Percentiles rank a stretch among this genome's conserved stretches.
Evolutionary conservation across 164 flowering plant genomes (phyloP).

Genomic region (Pachysandra terminalis): DNA sequence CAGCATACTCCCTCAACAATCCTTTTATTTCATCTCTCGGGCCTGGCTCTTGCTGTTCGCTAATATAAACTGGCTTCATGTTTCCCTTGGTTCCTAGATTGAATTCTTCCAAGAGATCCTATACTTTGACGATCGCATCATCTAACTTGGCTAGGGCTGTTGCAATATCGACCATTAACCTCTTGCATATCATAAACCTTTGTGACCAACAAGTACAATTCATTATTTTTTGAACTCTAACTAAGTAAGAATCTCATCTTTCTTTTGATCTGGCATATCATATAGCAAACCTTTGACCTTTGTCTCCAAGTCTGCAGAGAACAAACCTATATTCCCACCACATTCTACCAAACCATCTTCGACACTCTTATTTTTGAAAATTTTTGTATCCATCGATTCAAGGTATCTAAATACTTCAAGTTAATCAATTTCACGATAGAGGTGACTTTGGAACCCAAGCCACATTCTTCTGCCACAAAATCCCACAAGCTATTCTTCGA

Average conservation of each 20-base stretch:
- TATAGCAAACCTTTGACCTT: constrained; percentile 26
- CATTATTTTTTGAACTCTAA: constrained; percentile 10
- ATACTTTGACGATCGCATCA: too few relatives aligned
- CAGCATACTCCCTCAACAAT: too few relatives aligned
- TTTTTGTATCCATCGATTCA: constrained; percentile 42
- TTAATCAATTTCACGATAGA: constrained; percentile 52
- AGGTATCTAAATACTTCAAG: constrained; percentile 41
- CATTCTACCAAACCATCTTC: constrained; percentile 5
- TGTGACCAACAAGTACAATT: background rate
- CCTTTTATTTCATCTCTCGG: too few relatives aligned
- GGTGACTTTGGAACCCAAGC: constrained; percentile 28
- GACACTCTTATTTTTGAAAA: constrained; percentile 12
- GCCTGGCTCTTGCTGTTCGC: too few relatives aligned
- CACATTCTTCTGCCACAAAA: constrained; percentile 39
- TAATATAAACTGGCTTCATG: too few relatives aligned
- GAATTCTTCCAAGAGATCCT: too few relatives aligned
- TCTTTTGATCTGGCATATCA: constrained; percentile 16
- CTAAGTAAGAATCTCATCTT: constrained; percentile 15
- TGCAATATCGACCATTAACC: too few relatives aligned
- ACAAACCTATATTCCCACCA: constrained; percentile 8
- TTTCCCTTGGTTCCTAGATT: too few relatives aligned
- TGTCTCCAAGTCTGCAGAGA: constrained; percentile 30
- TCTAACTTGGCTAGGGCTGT: too few relatives aligned
- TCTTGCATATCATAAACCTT: background rate
- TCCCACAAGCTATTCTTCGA: constrained; percentile 39